Percentiles rank a stretch among this genome's conserved stretches.
These are phyloP conservation scores for Botrytis medusae DNA, from an alignment of 2,329 filamentous ascomycete genomes.

Conservation along the genomic window DNA sequence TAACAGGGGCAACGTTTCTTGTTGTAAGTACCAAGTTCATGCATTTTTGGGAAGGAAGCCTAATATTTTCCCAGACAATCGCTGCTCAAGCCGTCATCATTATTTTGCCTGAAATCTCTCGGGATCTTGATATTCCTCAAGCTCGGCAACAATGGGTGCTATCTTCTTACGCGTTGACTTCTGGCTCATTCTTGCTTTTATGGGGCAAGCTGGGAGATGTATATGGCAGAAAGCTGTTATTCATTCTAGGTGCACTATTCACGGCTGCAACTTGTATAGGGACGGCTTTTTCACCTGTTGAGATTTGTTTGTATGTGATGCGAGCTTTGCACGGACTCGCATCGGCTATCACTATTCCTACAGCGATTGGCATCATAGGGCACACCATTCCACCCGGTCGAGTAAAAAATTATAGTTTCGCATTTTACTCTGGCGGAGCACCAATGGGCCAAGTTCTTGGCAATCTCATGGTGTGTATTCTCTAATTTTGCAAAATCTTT, in stretches of 20 bases:
- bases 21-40: slow-evolving; percentile 25
- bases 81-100: slow-evolving; percentile 54
- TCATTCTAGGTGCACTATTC: slow-evolving; percentile 55
- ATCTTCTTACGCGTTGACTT: slow-evolving; percentile 44
- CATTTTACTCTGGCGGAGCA: slow-evolving; percentile 62
- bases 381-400: slow-evolving; percentile 66
- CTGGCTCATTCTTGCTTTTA: slow-evolving; percentile 50
- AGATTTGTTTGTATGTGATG: slow-evolving; percentile 67
- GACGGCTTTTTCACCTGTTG: slow-evolving; percentile 64
- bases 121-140: slow-evolving; percentile 36
- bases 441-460: slow-evolving; percentile 65
- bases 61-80: slow-evolving; percentile 9
- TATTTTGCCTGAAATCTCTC: slow-evolving; percentile 43
- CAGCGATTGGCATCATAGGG: slow-evolving; percentile 68
- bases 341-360: slow-evolving; percentile 65
- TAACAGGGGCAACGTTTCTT: slow-evolving; percentile 35
- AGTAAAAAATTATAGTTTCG: slow-evolving; percentile 70
- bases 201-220: slow-evolving; percentile 53
- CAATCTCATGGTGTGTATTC: slow-evolving; percentile 44
- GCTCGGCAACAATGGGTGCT: slow-evolving; percentile 39
- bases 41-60: background rate
- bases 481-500: background rate
- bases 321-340: slow-evolving; percentile 64
- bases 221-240: slow-evolving; percentile 48
- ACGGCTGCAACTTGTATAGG: slow-evolving; percentile 58